Base-by-base conservation (phyloP, 202 grass and related monocot species). In the Zoysia matrella region DNA sequence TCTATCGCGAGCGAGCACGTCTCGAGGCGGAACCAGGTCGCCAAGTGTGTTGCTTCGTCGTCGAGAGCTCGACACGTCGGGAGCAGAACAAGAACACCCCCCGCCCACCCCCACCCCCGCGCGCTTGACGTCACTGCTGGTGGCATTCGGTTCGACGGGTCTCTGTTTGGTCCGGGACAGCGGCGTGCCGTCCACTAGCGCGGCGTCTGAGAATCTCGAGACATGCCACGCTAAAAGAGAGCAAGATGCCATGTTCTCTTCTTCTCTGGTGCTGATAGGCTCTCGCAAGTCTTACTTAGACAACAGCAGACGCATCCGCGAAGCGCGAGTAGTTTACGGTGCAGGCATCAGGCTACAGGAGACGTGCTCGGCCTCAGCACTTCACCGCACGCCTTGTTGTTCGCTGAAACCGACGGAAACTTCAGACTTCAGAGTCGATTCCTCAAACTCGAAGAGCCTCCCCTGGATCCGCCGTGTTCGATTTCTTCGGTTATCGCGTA, bases 121-220 rank as follows among this genome's bases (percentile, higher is more conserved):
- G 53, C 70, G 16, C 56, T 65, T 65, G 66, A 48, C 45, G 46
- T 12, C 4, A 47, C 16, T 39, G 14, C 42, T 14, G 8, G 13
- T 22, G 22, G 22, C 22, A 22, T 22, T 22, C 22, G 22, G 13
- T 7, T 4, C 41, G 22, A 22, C 1, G 0, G 1, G 1, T 39
- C 10, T 30, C 40, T 2, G 60, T 55, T 53, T 11, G 13, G 18
- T 76, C 57, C 3, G 71, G 51, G 66, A 6, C 22, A 22, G 52
- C 45, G 58, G 52, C 60, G 36, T 47, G 67, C 39, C 36, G 11
- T 60, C 79, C 66, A 60, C 79, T 87, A 46, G 79, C 51, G 3
- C 46, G 7, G 48, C 58, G 18, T 12, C 22, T 57, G 6, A 56
- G 79, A 65, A 87, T 82, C 79, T 61, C 45, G 57, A 77, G 56